Evolutionary conservation across 768 basidiomycete species (phyloP), one percentile per base, ranked within the genome.

Genomic region (Tylopilus sp.): DNA sequence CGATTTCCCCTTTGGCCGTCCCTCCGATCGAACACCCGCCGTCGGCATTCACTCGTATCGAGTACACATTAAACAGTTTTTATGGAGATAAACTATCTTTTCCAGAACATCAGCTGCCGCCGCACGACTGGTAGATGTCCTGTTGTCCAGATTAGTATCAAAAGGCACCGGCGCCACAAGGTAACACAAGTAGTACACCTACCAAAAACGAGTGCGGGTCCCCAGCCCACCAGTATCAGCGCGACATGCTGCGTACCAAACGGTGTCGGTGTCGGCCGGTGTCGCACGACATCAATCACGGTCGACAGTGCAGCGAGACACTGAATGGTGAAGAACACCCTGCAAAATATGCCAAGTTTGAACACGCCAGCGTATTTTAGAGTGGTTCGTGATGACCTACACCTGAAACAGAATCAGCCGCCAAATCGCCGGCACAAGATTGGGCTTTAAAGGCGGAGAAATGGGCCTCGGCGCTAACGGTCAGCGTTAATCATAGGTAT

Each of bases 211-310:
- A 86, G 30, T 11, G 72, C 69, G 9, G 85, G 85, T 7, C 76
- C 80, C 85, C 84, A 87, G 11, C 75, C 82, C 10, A 72, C 75
- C 24, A 85, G 66, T 17, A 87, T 59, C 41, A 87, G 63, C 34
- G 82, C 81, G 50, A 87, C 62, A 63, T 87, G 82, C 54, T 87
- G 85, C 26, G 84, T 80, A 25, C 84, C 85, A 58, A 87, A 79
- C 5, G 84, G 70, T 14, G 76, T 67, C 3, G 85, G 83, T 13
- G 58, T 57, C 22, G 66, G 45, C 2, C 67, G 69, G 41, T 65
- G 64, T 46, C 31, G 69, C 28, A 63, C 72, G 34, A 82, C 71
- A 61, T 85, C 83, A 34, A 84, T 64, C 26, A 84, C 58, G 2
- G 80, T 78, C 7, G 78, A 75, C 50, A 83, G 70, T 43, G 75